Percentiles rank a stretch among this genome's conserved stretches.
These are phyloP conservation scores for Aspergillus leporis DNA, from an alignment of 495 filamentous ascomycete genomes.

Conservation along the genomic window DNA sequence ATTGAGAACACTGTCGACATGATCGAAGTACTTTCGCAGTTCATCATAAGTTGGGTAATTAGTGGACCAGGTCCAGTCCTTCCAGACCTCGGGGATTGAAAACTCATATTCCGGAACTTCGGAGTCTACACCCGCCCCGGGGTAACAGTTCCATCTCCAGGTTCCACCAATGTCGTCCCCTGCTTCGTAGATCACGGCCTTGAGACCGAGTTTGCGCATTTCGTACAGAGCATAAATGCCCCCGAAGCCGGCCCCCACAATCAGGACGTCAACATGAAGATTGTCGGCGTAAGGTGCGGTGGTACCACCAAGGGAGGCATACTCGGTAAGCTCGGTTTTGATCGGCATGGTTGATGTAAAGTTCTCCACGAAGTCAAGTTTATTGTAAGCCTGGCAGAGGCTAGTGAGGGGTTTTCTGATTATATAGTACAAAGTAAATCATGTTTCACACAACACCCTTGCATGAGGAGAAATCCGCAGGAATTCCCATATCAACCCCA, in stretches of 20 bases:
- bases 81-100: constrained; percentile 51
- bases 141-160: constrained; percentile 55
- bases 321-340: constrained; percentile 2
- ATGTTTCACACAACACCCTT: no score
- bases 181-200: constrained; percentile 40
- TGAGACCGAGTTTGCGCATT: constrained; percentile 30
- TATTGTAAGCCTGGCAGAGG: no score
- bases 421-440: no score
- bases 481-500: no score
- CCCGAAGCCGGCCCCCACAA: constrained; percentile 55
- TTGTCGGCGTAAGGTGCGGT: constrained; percentile 33
- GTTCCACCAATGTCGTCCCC: constrained; percentile 48
- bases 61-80: constrained; percentile 53
- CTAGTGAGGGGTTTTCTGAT: no score
- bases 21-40: constrained; percentile 55
- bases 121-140: constrained; percentile 50
- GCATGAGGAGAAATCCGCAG: no score
- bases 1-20: constrained; percentile 49
- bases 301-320: not conserved
- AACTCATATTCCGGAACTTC: constrained; percentile 53
- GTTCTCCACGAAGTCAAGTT: not conserved
- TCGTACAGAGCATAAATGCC: constrained; percentile 37
- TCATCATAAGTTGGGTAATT: constrained; percentile 54
- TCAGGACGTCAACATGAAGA: constrained; percentile 45
- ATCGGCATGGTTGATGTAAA: not conserved